Base-by-base conservation (phyloP, 257 asterid species). In the Rhazya stricta region DNA sequence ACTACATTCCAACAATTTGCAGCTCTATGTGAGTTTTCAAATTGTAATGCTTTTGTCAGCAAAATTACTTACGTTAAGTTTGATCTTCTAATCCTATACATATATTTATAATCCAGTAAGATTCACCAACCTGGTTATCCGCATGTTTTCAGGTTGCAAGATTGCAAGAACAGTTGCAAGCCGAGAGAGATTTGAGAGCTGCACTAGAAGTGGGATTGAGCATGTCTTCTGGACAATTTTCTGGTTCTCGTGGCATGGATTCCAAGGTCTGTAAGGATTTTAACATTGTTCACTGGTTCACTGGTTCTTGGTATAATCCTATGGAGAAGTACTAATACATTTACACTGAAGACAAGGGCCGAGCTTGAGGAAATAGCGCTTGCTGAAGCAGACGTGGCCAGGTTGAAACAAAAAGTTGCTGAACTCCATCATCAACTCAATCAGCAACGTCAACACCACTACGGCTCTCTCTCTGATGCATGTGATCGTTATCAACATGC, bases 311-410 rank as follows among this genome's bases (percentile, higher is more conserved):
- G 39, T 45, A n/a, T 41, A 75, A 39, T 42, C 29, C 27, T 37
- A 39, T 46, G 53, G 34, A 30, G 19, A 37, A 30, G 72, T 72
- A 46, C 69, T 77, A 74, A 48, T 74, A 39, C 39, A 53, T 81
- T 79, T 77, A 70, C 69, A 67, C 39, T 83, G 80, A 73, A 94
- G 98, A 94, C 96, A 12, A 94, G 95, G 87, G 96, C 96, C 27
- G 98, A 94, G 84, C 97, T 94, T 53, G 97, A 94, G 87, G 98
- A 94, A 84, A 94, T 94, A 80, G 97, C 98, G 81, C 97, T 94
- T 41, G 98, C 98, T 56, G 97, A 91, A 88, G 97, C 97, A 61
- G 98, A 94, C 84, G 97, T 94, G 82, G 95, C 95, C 78, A 83
- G 96, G 81, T 85, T 94, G 85, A 94, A 94, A 85, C 93, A 91